These are phyloP conservation scores for Leccinum olivaceopallidum DNA, from an alignment of 768 basidiomycete species.

Conservation along the genomic window DNA sequence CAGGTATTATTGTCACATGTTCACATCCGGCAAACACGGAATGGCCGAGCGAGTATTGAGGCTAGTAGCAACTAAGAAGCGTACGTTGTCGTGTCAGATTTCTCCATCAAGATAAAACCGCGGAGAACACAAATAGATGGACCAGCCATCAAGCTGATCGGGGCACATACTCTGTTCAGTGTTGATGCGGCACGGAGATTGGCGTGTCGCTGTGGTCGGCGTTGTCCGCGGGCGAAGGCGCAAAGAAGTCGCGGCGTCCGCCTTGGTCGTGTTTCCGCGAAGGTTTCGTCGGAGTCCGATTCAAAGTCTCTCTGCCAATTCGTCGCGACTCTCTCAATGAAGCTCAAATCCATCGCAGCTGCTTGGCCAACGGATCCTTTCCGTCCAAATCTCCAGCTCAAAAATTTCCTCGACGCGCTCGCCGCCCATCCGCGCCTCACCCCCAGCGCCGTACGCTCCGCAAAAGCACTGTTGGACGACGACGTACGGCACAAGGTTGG, in stretches of 20 bases:
- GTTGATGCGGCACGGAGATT: not conserved
- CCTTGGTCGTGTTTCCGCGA: conserved; percentile 14
- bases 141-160: not conserved
- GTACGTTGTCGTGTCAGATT: not conserved
- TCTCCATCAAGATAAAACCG: not conserved
- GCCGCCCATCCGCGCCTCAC: conserved; percentile 70
- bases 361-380: conserved; percentile 75
- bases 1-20: conserved; percentile 1
- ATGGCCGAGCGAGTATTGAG: not conserved
- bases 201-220: not conserved
- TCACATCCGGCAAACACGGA: not conserved
- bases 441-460: conserved; percentile 56
- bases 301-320: conserved; percentile 10
- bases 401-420: conserved; percentile 61
- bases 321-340: conserved; percentile 28
- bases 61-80: not conserved
- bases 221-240: conserved; percentile 2
- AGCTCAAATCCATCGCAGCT: conserved; percentile 55
- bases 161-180: not conserved
- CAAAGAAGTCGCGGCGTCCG: not conserved
- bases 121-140: not conserved
- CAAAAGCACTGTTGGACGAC: conserved; percentile 54
- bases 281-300: conserved; percentile 24
- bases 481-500: conserved; percentile 57
- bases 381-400: conserved; percentile 74